Base-by-base conservation (phyloP, 345 rosid genomes). In the Gossypium stocksii region DNA sequence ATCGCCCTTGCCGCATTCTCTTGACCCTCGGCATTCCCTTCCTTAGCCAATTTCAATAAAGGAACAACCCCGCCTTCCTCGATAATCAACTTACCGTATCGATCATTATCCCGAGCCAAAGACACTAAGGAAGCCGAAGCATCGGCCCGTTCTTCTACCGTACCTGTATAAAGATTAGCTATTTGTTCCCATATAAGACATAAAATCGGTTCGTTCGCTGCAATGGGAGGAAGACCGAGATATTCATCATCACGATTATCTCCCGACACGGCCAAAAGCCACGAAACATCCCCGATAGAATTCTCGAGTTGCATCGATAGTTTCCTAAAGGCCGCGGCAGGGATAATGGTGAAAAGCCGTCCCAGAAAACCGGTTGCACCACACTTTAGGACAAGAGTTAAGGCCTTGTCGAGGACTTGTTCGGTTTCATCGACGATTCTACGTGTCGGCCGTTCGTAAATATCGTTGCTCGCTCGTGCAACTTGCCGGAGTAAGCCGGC, bases 41-140 rank as follows among this genome's bases (percentile, higher is more conserved):
- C 98, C 62, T 91, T 90, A 9, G 91, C 94, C 16, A 94, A 72
- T 49, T 90, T 92, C 79, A 94, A 53, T 84, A 92, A 83, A 1
- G 97, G 91, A 8, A 93, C 85, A 5, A 94, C 85, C 0, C 98
- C 97, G 5, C 97, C 97, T 86, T 94, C 97, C 79, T 94, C 94
- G 7, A 94, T 89, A 22, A 94, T 90, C 83, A 94, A 62, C 73
- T 82, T 89, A 17, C 90, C 92, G 58, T 92, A 89, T 1, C 94
- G 82, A 61, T 89, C 93, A 20, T 89, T 92, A 77, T 94, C 97
- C 7, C 94, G 85, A 4, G 97, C 97, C 45, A 94, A 74, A 3
- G 97, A 91, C 9, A 87, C 94, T 59, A 94, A 78, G 0, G 94
- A 89, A 25, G 96, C 93, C 0, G 96, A 93, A 10, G 91, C 96